Percentiles rank a stretch among this genome's conserved stretches.
Conservation (phyloP, 768 basidiomycete species). For the Hygrophorus russula region DNA sequence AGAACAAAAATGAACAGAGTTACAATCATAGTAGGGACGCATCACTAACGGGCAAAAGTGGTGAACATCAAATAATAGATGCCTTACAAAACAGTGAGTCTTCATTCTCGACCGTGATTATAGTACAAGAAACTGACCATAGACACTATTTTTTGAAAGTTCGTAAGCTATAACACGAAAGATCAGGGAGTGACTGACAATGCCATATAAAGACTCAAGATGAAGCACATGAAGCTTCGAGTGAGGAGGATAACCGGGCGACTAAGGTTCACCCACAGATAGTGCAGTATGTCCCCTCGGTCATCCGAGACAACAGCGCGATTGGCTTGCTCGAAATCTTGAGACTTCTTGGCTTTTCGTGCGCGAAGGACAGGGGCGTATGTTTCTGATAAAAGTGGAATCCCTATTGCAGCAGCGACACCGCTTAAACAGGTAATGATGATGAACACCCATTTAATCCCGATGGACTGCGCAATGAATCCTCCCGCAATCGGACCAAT, state of each 20-base stretch:
- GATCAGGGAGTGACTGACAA: constrained; percentile 14
- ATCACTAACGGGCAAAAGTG: constrained; percentile 43
- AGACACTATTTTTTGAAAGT: too few relatives aligned
- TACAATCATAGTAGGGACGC: not conserved
- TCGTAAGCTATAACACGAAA: not conserved
- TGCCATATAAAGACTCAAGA: constrained; percentile 61
- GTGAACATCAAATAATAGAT: too few relatives aligned
- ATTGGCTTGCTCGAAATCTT: constrained; percentile 34
- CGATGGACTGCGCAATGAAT: constrained; percentile 36
- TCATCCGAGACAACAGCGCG: constrained; percentile 16
- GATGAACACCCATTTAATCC: constrained; percentile 40
- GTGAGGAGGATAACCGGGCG: constrained; percentile 50
- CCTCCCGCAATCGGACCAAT: constrained; percentile 44
- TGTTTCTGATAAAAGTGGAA: constrained; percentile 59
- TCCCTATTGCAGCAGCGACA: constrained; percentile 32
- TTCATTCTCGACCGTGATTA: too few relatives aligned
- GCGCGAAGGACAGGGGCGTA: constrained; percentile 61
- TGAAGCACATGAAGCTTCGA: constrained; percentile 57
- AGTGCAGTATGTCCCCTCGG: constrained; percentile 20
- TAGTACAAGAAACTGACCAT: too few relatives aligned
- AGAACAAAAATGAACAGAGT: not conserved
- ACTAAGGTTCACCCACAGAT: constrained; percentile 50
- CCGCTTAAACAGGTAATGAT: constrained; percentile 32
- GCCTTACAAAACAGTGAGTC: too few relatives aligned
- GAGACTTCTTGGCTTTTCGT: constrained; percentile 24